phyloP scores from a whole-genome alignment of 2,329 filamentous ascomycete species.

The Colletotrichum plurivorum region DNA sequence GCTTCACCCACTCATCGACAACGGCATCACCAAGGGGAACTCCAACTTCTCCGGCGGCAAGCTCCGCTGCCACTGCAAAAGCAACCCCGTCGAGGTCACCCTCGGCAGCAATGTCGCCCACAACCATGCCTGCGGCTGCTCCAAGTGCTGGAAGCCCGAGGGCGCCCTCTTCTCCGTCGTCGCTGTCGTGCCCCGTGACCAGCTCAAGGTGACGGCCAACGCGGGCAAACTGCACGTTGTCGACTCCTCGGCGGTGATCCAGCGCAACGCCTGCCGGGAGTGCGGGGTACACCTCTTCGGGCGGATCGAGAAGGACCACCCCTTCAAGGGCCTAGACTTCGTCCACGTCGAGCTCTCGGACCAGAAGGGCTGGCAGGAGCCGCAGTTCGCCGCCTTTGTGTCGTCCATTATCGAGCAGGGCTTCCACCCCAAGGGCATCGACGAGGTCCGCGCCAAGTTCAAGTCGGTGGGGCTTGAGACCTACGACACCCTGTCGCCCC shows the following conservation, averaged over 20 bases:
- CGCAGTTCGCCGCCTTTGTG: slow-evolving; percentile 79
- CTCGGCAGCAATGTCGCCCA: slow-evolving; percentile 72
- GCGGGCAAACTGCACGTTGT: slow-evolving; percentile 69
- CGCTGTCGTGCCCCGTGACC: slow-evolving; percentile 70
- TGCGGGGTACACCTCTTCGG: slow-evolving; percentile 76
- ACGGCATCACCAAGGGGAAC: slow-evolving; percentile 70
- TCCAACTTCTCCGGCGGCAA: slow-evolving; percentile 71
- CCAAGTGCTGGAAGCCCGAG: slow-evolving; percentile 79
- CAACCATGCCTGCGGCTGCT: slow-evolving; percentile 81
- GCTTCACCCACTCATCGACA: slow-evolving; percentile 75
- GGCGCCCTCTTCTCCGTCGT: slow-evolving; percentile 76
- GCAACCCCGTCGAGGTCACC: slow-evolving; percentile 69
- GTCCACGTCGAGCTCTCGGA: slow-evolving; percentile 75
- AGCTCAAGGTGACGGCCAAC: slow-evolving; percentile 71
- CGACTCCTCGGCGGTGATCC: slow-evolving; percentile 70
- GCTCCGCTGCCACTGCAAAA: slow-evolving; percentile 72
- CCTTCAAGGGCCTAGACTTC: slow-evolving; percentile 79
- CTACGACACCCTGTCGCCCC: slow-evolving; percentile 74
- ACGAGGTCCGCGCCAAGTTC: slow-evolving; percentile 67
- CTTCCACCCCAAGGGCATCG: slow-evolving; percentile 68
- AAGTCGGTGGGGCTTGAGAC: slow-evolving; percentile 69
- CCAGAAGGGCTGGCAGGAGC: slow-evolving; percentile 78
- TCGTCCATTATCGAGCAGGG: slow-evolving; percentile 79
- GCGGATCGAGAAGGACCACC: slow-evolving; percentile 74
- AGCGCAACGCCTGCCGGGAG: slow-evolving; percentile 71